Percentiles rank a stretch among this genome's conserved stretches.
These are phyloP conservation scores for Didymella sp. DNA, from an alignment of 2,329 filamentous ascomycete species.

Conservation along the genomic window DNA sequence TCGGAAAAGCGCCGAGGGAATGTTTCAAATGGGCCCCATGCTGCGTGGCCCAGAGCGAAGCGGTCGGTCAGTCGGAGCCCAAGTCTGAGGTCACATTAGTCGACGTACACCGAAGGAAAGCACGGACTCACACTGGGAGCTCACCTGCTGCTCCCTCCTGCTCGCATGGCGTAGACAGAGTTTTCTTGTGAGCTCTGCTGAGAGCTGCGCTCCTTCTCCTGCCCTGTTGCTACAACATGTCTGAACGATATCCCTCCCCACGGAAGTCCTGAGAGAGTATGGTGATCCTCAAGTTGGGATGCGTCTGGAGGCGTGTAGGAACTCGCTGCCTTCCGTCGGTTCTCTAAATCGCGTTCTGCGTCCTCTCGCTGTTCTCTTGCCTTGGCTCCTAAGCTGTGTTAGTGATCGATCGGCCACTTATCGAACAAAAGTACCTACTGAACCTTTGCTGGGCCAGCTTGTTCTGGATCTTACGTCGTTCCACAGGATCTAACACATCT, in stretches of 20 bases:
- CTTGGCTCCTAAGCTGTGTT: conserved; percentile 67
- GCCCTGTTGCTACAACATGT: conserved; percentile 56
- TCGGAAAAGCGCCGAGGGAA: conserved; percentile 33
- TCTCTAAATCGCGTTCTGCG: conserved; percentile 67
- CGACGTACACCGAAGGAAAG: conserved; percentile 22
- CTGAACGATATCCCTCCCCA: conserved; percentile 74
- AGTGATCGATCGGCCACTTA: neutral
- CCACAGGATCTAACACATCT: conserved; percentile 71
- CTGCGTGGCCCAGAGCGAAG: conserved; percentile 49
- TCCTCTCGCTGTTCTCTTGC: conserved; percentile 71
- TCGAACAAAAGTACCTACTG: conserved; percentile 58
- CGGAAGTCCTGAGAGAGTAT: conserved; percentile 69
- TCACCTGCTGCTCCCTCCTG: conserved; percentile 52
- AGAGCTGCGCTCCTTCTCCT: conserved; percentile 54
- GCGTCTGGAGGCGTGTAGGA: conserved; percentile 68
- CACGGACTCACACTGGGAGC: conserved; percentile 39
- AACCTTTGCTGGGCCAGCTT: conserved; percentile 78
- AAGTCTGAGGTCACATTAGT: conserved; percentile 43
- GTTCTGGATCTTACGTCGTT: conserved; percentile 78
- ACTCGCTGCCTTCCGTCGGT: conserved; percentile 68
- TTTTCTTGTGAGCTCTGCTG: conserved; percentile 50
- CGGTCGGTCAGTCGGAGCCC: conserved; percentile 51
- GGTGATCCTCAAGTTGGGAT: conserved; percentile 60
- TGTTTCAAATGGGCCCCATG: conserved; percentile 33
- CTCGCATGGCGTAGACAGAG: conserved; percentile 48